phyloP scores from a whole-genome alignment of 1,284 basidiomycete species.

The Tilletiaria anomala region DNA sequence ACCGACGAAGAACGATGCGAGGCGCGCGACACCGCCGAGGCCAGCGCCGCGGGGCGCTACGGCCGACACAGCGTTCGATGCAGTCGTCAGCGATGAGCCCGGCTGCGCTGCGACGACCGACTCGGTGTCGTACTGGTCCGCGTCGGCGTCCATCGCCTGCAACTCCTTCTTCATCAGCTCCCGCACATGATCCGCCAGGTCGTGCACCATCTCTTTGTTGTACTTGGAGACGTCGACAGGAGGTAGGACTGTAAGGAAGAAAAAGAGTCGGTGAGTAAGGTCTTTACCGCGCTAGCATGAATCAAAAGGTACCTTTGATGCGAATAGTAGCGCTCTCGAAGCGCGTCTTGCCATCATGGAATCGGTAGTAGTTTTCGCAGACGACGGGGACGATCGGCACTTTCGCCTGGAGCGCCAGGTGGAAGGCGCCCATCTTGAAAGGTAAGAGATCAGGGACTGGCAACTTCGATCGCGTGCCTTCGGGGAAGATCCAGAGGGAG shows the following conservation, averaged over 20 bases:
- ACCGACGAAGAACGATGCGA: slow-evolving; percentile 11
- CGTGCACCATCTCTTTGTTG: slow-evolving; percentile 52
- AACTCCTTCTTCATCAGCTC: slow-evolving; percentile 17
- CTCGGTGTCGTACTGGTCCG: slow-evolving; percentile 8
- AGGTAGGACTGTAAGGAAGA: slow-evolving; percentile 51
- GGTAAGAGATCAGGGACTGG: slow-evolving; percentile 46
- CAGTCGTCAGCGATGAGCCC: neutral
- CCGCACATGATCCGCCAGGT: slow-evolving; percentile 51
- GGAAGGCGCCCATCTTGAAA: slow-evolving; percentile 98
- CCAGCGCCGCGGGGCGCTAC: slow-evolving; percentile 7
- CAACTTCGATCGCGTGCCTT: slow-evolving; percentile 44
- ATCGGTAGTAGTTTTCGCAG: slow-evolving; percentile 78
- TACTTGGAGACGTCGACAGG: slow-evolving; percentile 59
- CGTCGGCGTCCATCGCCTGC: slow-evolving; percentile 15
- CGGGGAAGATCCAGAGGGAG: slow-evolving; percentile 44
- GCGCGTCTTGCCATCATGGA: slow-evolving; percentile 58
- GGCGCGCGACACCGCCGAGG: slow-evolving; percentile 12
- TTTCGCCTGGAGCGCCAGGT: slow-evolving; percentile 76
- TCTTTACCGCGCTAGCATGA: no score
- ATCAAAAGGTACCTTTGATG: slow-evolving; percentile 55
- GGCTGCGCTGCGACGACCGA: slow-evolving; percentile 49
- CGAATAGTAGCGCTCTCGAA: slow-evolving; percentile 66
- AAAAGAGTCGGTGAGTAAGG: no score
- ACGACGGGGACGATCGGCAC: slow-evolving; percentile 67
- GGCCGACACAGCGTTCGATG: slow-evolving; percentile 6